Percentiles rank a stretch among this genome's conserved stretches.
These are phyloP conservation scores for Onygenales sp. DNA, from an alignment of 2,329 filamentous ascomycete species.

Conservation along the genomic window DNA sequence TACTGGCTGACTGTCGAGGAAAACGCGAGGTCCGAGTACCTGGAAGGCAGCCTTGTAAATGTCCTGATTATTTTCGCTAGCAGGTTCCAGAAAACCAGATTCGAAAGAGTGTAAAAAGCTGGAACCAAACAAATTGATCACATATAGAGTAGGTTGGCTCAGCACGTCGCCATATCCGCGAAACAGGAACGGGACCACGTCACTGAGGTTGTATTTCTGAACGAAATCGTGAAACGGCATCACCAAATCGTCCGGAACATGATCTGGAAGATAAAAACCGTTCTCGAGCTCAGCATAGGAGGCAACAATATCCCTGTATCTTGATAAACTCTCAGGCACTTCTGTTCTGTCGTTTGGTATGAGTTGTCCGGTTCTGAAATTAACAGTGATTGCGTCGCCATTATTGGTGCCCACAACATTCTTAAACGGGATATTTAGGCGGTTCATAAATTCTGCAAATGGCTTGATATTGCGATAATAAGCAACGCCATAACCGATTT, in stretches of 20 bases:
- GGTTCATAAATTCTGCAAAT: conserved; percentile 15
- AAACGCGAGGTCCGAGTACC: too few species aligned
- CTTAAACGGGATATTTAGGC: conserved; percentile 14
- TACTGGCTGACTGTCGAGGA: too few species aligned
- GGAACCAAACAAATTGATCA: conserved; percentile 17
- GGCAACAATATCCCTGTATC: conserved; percentile 6
- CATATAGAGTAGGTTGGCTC: conserved; percentile 14
- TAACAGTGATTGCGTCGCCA: background rate
- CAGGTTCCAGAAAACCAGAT: background rate
- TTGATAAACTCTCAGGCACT: conserved; percentile 11
- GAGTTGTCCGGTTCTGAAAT: conserved; percentile 16
- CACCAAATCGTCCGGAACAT: conserved; percentile 21
- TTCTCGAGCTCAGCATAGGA: conserved; percentile 17
- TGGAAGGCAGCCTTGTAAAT: too few species aligned
- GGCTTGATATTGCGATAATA: conserved; percentile 15
- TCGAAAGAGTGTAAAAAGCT: background rate
- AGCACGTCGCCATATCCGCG: conserved; percentile 16
- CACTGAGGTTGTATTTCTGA: conserved; percentile 16
- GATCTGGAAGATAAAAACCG: conserved; percentile 18
- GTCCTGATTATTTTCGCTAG: too few species aligned
- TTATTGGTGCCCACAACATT: too few species aligned
- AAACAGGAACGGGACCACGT: conserved; percentile 13
- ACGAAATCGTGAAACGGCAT: conserved; percentile 22
- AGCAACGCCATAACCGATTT: conserved; percentile 23
- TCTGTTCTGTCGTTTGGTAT: background rate